These are phyloP conservation scores for Fusarium pseudoanthophilum DNA, from an alignment of 2,329 filamentous ascomycete genomes.

Conservation along the genomic window DNA sequence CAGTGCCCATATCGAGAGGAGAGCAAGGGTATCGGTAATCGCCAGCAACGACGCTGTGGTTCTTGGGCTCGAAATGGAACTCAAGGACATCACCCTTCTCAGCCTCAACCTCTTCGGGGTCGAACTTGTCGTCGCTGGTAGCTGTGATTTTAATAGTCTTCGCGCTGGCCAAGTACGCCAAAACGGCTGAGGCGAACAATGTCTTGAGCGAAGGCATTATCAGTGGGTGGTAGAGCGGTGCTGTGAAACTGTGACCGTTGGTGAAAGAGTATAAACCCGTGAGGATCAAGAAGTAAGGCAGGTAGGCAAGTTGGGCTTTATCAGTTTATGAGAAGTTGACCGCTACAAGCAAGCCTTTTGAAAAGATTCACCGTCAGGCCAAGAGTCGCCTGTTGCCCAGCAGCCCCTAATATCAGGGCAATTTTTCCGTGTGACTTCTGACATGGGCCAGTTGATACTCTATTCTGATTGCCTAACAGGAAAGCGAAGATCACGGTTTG, in stretches of 20 bases:
- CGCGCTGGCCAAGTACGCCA: constrained; percentile 44
- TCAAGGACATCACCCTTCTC: constrained; percentile 50
- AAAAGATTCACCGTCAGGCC: constrained; percentile 6
- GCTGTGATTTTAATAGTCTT: constrained; percentile 51
- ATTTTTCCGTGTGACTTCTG: constrained; percentile 19
- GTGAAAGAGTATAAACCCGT: background rate
- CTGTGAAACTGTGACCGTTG: background rate
- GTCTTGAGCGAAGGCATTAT: constrained; percentile 47
- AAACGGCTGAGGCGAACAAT: constrained; percentile 38
- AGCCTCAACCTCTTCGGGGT: constrained; percentile 48
- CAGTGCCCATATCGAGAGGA: constrained; percentile 46
- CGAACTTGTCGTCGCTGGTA: constrained; percentile 48
- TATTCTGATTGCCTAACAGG: constrained; percentile 8
- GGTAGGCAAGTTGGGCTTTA: background rate
- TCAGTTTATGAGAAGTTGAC: background rate
- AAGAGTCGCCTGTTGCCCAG: constrained; percentile 28
- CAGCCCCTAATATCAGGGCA: constrained; percentile 16
- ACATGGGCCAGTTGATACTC: constrained; percentile 12
- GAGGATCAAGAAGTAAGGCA: background rate
- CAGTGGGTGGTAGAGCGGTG: background rate
- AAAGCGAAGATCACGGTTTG: constrained; percentile 13
- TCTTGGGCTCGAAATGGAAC: constrained; percentile 51
- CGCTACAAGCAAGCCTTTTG: constrained; percentile 6
- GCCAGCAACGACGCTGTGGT: constrained; percentile 53
- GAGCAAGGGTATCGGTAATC: constrained; percentile 51